These are phyloP conservation scores for Gypsophila paniculata DNA, from an alignment of 179 eudicot species.

Conservation along the genomic window DNA sequence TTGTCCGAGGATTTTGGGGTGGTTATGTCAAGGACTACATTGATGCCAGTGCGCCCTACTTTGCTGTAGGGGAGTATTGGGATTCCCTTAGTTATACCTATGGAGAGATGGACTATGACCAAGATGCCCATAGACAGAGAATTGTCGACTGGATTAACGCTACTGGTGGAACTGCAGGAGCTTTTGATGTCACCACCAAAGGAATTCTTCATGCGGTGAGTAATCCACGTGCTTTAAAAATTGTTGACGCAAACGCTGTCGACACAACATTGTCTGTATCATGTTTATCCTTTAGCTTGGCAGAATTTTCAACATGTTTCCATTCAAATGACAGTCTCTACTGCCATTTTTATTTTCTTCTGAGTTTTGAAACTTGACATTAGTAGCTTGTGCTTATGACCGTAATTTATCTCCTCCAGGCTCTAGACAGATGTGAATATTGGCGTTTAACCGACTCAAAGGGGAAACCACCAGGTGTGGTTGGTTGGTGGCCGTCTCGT, in stretches of 20 bases:
- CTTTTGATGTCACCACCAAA: conserved; percentile 98
- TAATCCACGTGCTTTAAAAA: neutral
- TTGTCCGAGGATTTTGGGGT: conserved; percentile 98
- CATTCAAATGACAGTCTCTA: conserved; percentile 5
- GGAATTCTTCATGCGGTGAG: conserved; percentile 96
- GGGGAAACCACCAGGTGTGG: conserved; percentile 94
- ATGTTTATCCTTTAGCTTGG: too few species aligned
- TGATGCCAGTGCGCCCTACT: conserved; percentile 71
- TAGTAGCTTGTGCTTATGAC: neutral
- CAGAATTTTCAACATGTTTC: too few species aligned
- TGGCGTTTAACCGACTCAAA: conserved; percentile 88
- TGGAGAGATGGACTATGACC: conserved; percentile 89
- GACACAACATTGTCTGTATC: too few species aligned
- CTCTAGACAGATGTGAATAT: conserved; percentile 83
- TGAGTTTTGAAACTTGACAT: neutral
- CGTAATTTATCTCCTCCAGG: conserved; percentile 34
- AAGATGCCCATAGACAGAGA: conserved; percentile 94
- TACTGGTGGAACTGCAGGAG: conserved; percentile 86
- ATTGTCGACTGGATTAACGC: conserved; percentile 95
- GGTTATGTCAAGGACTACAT: conserved; percentile 97
- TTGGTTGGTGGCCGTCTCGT: conserved; percentile 99
- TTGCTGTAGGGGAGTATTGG: conserved; percentile 98
- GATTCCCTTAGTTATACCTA: conserved; percentile 88
- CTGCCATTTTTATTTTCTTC: neutral
- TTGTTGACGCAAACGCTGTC: too few species aligned